These are phyloP conservation scores for Micromonas pusilla DNA, from an alignment of 139 green algal species.

Conservation along the genomic window DNA sequence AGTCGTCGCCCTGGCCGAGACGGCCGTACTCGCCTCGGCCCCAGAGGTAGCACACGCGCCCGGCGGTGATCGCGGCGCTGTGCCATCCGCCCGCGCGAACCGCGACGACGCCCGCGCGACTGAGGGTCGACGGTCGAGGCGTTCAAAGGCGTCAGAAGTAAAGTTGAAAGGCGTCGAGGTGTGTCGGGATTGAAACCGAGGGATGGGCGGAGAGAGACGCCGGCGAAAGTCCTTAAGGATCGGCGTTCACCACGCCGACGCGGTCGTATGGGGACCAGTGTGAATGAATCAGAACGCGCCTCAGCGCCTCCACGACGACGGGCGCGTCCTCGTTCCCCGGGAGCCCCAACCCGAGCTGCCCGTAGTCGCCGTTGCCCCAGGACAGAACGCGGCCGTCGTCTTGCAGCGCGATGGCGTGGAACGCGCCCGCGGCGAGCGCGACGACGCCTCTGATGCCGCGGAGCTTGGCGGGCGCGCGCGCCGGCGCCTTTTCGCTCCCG, in stretches of 20 bases:
- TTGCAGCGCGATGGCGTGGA: neutral
- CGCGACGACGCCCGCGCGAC: neutral
- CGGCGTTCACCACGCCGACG: too few species aligned
- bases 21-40: constrained; percentile 50
- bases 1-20: constrained; percentile 38
- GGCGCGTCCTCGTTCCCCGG: neutral
- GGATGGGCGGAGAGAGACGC: too few species aligned
- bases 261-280: too few species aligned
- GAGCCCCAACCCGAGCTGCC: constrained; percentile 13
- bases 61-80: constrained; percentile 43
- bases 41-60: constrained; percentile 54
- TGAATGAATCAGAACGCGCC: too few species aligned
- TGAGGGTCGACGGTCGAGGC: too few species aligned
- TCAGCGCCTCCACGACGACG: neutral
- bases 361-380: constrained; percentile 24
- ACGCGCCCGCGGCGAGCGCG: constrained; percentile 1
- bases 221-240: too few species aligned
- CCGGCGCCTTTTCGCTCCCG: neutral
- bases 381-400: constrained; percentile 11
- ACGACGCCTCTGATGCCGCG: neutral
- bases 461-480: neutral
- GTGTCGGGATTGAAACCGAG: too few species aligned
- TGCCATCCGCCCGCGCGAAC: constrained; percentile 35
- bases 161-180: too few species aligned
- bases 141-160: too few species aligned